Evolutionary conservation across 768 basidiomycete genomes (phyloP).

Genomic region (Kwoniella dejecticola): DNA sequence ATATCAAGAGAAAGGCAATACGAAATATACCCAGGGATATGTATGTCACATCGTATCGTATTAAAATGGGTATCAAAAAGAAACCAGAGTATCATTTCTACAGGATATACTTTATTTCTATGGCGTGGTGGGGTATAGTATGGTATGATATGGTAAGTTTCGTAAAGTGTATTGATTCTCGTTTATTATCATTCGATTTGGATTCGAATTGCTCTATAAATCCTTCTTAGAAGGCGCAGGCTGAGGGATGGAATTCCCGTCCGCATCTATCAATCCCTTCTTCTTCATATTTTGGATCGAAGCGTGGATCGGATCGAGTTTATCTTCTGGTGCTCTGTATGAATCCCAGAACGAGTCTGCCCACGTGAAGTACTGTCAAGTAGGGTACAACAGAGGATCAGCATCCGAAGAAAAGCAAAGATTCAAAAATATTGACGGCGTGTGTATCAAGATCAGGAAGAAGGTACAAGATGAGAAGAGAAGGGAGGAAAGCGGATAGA

Average conservation of each 20-base stretch:
- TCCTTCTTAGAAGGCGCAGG: conserved; percentile 43
- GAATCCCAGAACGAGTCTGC: conserved; percentile 80
- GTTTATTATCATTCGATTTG: neutral
- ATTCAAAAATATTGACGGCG: too few relatives aligned
- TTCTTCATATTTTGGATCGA: conserved; percentile 62
- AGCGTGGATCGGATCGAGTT: conserved; percentile 73
- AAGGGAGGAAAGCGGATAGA: too few relatives aligned
- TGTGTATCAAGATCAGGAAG: too few relatives aligned
- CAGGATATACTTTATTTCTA: neutral
- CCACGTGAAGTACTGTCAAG: conserved; percentile 89
- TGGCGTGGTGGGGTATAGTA: neutral
- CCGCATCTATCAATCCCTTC: conserved; percentile 54
- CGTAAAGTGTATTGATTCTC: neutral
- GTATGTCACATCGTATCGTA: too few relatives aligned
- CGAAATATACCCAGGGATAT: too few relatives aligned
- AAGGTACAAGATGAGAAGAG: too few relatives aligned
- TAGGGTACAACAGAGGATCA: conserved; percentile 2
- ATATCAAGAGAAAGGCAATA: too few relatives aligned
- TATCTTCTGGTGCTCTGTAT: conserved; percentile 81
- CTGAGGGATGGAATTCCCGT: conserved; percentile 39
- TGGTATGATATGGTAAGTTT: neutral
- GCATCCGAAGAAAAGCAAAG: neutral
- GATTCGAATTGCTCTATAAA: conserved; percentile 8
- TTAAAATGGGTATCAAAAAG: neutral
- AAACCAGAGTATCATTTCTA: conserved; percentile 10